Conservation (phyloP, 2,329 filamentous ascomycete genomes). For the Ceratocystis cacaofunesta region DNA sequence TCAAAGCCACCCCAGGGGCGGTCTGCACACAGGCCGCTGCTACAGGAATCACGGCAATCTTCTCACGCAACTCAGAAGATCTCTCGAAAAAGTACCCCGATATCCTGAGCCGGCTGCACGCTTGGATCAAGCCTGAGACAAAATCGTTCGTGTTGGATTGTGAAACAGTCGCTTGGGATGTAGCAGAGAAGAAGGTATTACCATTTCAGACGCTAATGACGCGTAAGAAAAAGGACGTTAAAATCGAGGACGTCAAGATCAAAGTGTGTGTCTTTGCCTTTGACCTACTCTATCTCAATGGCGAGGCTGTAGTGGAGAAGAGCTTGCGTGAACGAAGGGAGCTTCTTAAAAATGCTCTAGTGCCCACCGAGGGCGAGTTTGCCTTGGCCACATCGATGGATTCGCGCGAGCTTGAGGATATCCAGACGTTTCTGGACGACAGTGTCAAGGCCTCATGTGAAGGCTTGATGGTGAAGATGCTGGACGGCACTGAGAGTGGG, state of each 20-base stretch:
- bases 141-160: conserved; percentile 97
- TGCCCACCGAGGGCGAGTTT: conserved; percentile 75
- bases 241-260: conserved; percentile 85
- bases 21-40: conserved; percentile 47
- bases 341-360: conserved; percentile 58
- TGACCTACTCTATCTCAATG: conserved; percentile 85
- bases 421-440: conserved; percentile 82
- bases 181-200: conserved; percentile 84
- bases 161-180: conserved; percentile 94
- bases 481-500: conserved; percentile 80
- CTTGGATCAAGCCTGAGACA: conserved; percentile 80
- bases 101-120: conserved; percentile 71
- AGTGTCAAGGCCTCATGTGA: conserved; percentile 93
- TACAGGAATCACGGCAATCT: conserved; percentile 70
- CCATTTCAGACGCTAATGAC: conserved; percentile 99
- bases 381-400: conserved; percentile 76
- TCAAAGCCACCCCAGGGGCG: conserved; percentile 42
- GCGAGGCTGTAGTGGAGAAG: conserved; percentile 76
- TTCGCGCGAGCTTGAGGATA: conserved; percentile 80
- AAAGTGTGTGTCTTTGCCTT: conserved; percentile 97
- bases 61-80: conserved; percentile 94
- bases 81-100: conserved; percentile 96
- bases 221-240: conserved; percentile 92
- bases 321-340: conserved; percentile 70
- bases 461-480: conserved; percentile 98